A percentile compares a stretch with the other conserved stretches of the same genome.
Evolutionary conservation across 2,329 filamentous ascomycete species (phyloP).

Genomic region (Cladosporium cucumerinum): DNA sequence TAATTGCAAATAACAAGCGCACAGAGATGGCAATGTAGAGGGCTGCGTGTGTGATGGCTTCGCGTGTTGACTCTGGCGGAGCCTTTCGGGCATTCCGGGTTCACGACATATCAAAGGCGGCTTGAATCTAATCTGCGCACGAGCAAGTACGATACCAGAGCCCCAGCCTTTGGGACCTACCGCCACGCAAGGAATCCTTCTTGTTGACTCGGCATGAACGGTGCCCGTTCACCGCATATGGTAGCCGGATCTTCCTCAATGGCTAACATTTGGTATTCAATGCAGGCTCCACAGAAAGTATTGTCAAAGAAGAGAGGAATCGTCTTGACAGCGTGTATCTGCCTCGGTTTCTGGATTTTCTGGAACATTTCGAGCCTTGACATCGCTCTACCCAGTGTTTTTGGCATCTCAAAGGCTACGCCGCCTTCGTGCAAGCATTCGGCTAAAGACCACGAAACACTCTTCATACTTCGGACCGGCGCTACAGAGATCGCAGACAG

Average conservation of each 20-base stretch:
- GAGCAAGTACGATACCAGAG: neutral
- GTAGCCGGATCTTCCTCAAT: neutral
- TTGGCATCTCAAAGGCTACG: neutral
- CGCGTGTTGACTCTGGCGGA: neutral
- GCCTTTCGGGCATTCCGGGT: neutral
- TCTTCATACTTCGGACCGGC: constrained; percentile 58
- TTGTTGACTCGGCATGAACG: neutral
- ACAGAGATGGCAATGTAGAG: neutral
- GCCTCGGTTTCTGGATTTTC: neutral
- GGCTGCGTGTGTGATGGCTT: neutral
- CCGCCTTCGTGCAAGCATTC: constrained; percentile 15
- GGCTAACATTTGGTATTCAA: neutral
- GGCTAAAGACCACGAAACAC: constrained; percentile 45
- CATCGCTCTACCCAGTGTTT: neutral
- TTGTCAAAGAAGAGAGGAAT: neutral
- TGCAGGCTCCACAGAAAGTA: neutral
- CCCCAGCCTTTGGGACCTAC: neutral
- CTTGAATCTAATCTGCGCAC: neutral
- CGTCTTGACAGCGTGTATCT: neutral
- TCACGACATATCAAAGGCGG: neutral
- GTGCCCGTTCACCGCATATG: neutral
- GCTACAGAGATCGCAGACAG: constrained; percentile 55
- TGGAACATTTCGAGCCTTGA: neutral
- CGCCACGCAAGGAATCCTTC: neutral
- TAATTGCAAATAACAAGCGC: neutral